Conservation (phyloP, 164 flowering plant species). For the Litsea cubeba region DNA sequence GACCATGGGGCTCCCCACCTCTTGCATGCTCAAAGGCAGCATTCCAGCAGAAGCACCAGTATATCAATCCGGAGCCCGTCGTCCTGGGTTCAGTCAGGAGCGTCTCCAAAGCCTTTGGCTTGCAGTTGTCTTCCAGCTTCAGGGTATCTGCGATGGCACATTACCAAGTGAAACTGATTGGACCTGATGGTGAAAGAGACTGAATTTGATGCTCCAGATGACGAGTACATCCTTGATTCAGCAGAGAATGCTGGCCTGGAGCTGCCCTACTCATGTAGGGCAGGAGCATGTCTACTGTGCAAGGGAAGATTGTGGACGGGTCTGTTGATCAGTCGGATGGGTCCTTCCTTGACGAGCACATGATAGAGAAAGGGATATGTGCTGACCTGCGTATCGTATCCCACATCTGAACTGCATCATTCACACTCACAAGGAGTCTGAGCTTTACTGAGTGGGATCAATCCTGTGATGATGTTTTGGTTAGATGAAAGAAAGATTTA, state of each 20-base stretch:
- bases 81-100: constrained; percentile 34
- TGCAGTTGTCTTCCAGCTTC: constrained; percentile 20
- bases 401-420: constrained; percentile 60
- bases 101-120: constrained; percentile 38
- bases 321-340: constrained; percentile 75
- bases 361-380: constrained; percentile 46
- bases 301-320: constrained; percentile 42
- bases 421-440: constrained; percentile 72
- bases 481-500: too few species aligned
- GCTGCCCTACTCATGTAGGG: constrained; percentile 75
- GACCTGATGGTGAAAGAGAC: constrained; percentile 49
- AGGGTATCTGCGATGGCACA: constrained; percentile 33
- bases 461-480: too few species aligned
- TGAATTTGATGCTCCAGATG: constrained; percentile 69
- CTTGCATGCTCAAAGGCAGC: constrained; percentile 14
- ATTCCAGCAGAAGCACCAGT: constrained; percentile 16
- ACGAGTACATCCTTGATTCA: constrained; percentile 56
- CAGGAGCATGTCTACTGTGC: constrained; percentile 87
- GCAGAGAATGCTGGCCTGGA: constrained; percentile 66
- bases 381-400: constrained; percentile 70
- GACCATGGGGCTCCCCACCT: constrained; percentile 15
- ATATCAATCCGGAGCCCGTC: constrained; percentile 21
- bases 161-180: constrained; percentile 63
- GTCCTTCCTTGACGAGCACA: constrained; percentile 59
- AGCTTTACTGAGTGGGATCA: constrained; percentile 22